phyloP scores from a whole-genome alignment of 257 asterid species.

The Coffea canephora region DNA sequence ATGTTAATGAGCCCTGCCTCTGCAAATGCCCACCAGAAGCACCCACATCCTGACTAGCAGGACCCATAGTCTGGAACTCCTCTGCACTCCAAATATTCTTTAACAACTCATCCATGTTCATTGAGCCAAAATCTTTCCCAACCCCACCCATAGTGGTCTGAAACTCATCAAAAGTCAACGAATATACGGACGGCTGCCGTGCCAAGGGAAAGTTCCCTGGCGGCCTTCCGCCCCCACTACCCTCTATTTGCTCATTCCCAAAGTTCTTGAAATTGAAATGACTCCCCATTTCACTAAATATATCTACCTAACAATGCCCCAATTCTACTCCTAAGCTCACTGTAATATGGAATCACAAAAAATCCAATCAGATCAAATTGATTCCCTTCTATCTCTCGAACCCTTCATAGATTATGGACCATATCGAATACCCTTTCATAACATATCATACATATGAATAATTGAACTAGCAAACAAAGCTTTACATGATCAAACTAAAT shows the following conservation, averaged over 20 bases:
- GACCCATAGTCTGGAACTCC: constrained; percentile 66
- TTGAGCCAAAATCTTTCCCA: constrained; percentile 93
- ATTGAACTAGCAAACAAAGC: background rate
- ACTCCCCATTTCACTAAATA: constrained; percentile 53
- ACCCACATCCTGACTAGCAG: constrained; percentile 25
- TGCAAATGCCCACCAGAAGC: constrained; percentile 48
- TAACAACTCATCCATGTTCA: constrained; percentile 98
- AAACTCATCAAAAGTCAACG: constrained; percentile 91
- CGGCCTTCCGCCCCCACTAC: constrained; percentile 47
- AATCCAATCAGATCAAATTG: constrained; percentile 21
- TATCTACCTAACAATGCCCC: constrained; percentile 5
- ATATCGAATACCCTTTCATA: background rate
- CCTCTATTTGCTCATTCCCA: constrained; percentile 40
- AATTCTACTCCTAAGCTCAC: constrained; percentile 29
- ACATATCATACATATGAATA: background rate
- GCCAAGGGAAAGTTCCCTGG: constrained; percentile 40
- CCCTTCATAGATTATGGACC: background rate
- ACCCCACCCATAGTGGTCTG: constrained; percentile 52
- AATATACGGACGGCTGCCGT: constrained; percentile 73
- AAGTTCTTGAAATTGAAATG: constrained; percentile 64
- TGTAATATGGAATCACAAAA: constrained; percentile 26
- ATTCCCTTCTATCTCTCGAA: background rate
- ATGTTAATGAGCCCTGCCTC: constrained; percentile 85
- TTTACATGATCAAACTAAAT: constrained; percentile 2
- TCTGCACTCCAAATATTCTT: constrained; percentile 93